Conservation (phyloP, 2,329 filamentous ascomycete species). For the Colletotrichum falcatum region DNA sequence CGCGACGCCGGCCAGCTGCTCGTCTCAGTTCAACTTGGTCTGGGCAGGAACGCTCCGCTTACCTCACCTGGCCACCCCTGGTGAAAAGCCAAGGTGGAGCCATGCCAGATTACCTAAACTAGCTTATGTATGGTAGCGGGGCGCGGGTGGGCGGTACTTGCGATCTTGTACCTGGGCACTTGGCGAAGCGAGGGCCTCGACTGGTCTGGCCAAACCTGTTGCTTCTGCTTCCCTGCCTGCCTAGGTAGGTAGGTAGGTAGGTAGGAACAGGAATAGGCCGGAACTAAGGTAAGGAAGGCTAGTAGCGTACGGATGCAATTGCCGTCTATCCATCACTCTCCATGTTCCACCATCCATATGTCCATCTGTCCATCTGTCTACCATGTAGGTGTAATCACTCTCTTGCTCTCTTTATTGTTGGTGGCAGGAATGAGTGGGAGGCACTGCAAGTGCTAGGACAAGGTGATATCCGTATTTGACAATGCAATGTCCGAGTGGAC, state of each 20-base stretch:
- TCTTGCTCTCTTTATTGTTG: neutral
- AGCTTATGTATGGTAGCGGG: neutral
- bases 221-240: too few relatives aligned
- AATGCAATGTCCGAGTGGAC: constrained; percentile 35
- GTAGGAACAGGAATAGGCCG: too few relatives aligned
- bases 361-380: neutral
- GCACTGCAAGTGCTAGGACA: neutral
- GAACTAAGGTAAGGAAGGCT: too few relatives aligned
- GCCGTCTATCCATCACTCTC: neutral
- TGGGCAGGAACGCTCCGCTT: neutral
- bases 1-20: constrained; percentile 1
- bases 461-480: constrained; percentile 3
- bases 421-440: neutral
- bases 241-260: too few relatives aligned
- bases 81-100: neutral
- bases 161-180: constrained; percentile 4
- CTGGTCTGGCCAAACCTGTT: too few relatives aligned
- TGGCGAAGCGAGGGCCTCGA: constrained; percentile 13
- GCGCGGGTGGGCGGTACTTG: constrained; percentile 6
- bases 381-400: too few relatives aligned
- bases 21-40: constrained; percentile 5
- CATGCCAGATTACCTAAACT: neutral
- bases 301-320: neutral
- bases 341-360: neutral
- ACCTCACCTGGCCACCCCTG: neutral